Base-by-base conservation (phyloP, 148 eudicot genomes). In the Fagopyrum tataricum region DNA sequence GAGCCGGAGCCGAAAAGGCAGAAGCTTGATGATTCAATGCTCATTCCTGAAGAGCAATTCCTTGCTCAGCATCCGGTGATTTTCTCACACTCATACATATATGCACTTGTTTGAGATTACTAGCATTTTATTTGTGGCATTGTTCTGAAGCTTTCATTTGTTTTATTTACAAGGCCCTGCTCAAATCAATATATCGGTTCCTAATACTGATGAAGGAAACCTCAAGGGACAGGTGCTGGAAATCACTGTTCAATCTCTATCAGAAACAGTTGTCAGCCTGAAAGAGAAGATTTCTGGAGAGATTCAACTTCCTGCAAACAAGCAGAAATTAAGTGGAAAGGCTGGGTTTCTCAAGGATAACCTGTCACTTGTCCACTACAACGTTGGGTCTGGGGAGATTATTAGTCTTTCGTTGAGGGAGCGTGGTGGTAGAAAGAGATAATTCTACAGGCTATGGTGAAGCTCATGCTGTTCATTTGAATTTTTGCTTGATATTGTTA, bases 321-420 rank as follows among this genome's bases (percentile, higher is more conserved):
- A 88, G 61, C 96, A 90, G 81, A 90, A 88, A 80, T 74, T 90
- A 71, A 88, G 96, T 75, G 96, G 96, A 77, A 90, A 90, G 81
- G 90, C 96, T 51, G 96, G 96, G 40, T 90, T 90, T 77, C 87
- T 90, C 68, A 90, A 90, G 85, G 96, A 90, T 78, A 90, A 90
- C 73, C 82, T 88, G 31, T 87, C 91, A 3, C 96, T 90, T 76
- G 96, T 92, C 7, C 84, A 88, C 77, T 90, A 90, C 82, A 90
- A 90, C 77, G 73, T 88, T 64, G 86, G 79, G 52, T 77, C 84
- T 64, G 88, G 92, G 18, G 96, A 90, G 72, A 77, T 76, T 10
- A 83, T 90, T 40, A 61, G 85, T 11, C 92, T 90, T 75, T 88
- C 96, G 8, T 80, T 90, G 76, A 90, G 91, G 81, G 96, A 90